These are phyloP conservation scores for Cyclaneusma minus DNA, from an alignment of 2,329 filamentous ascomycete species.

Conservation along the genomic window DNA sequence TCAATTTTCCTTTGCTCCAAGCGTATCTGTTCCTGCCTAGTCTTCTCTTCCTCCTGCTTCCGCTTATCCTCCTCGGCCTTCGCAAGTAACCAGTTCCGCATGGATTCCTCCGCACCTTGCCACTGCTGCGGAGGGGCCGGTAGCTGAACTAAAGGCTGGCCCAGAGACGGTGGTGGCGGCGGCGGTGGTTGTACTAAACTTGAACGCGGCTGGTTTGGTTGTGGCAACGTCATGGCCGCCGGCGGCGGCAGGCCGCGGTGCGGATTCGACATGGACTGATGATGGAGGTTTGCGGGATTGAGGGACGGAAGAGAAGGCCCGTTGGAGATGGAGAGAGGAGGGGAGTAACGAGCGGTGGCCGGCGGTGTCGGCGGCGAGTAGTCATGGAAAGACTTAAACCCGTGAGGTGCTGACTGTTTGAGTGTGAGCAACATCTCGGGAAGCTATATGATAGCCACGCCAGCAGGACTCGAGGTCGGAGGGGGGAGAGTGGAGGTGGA, in stretches of 20 bases:
- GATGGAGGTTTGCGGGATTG: too few species aligned
- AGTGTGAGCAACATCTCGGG: conserved; percentile 33
- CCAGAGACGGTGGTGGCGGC: conserved; percentile 15
- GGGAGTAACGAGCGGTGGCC: conserved; percentile 25
- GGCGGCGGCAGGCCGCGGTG: conserved; percentile 56
- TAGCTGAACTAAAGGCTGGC: conserved; percentile 32
- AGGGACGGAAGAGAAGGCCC: conserved; percentile 17
- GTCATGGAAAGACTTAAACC: conserved; percentile 30
- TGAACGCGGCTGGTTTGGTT: conserved; percentile 8
- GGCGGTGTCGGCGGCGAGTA: conserved; percentile 25
- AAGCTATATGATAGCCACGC: too few species aligned
- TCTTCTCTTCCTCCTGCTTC: conserved; percentile 57
- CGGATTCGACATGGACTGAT: conserved; percentile 50
- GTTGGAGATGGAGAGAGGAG: conserved; percentile 13
- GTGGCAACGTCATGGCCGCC: conserved; percentile 45
- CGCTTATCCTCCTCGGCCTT: conserved; percentile 61
- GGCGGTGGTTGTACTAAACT: conserved; percentile 19
- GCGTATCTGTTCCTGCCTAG: conserved; percentile 43
- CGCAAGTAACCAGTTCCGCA: conserved; percentile 55
- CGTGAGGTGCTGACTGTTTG: conserved; percentile 29
- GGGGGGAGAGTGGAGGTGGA: too few species aligned
- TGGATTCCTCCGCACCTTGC: conserved; percentile 53
- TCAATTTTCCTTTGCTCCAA: conserved; percentile 61
- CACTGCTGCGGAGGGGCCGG: conserved; percentile 51
- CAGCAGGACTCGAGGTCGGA: too few species aligned